Evolutionary conservation across 225 moss, liverwort and hornwort species (phyloP).

Genomic region (Bryum argenteum): DNA sequence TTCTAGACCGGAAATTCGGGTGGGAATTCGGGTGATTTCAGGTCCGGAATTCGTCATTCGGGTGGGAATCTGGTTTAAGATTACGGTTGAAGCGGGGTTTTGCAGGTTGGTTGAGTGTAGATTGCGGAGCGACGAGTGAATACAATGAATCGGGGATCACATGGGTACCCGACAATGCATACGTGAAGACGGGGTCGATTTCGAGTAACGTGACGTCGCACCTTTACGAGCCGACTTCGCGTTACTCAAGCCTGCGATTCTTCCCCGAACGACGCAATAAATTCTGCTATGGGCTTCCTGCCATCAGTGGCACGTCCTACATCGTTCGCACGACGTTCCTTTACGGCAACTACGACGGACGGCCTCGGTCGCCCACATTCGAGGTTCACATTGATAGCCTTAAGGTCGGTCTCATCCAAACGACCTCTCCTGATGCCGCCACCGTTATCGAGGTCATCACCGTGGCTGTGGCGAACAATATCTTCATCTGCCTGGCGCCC

Average conservation of each 20-base stretch:
- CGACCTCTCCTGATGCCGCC: neutral
- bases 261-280: conserved; percentile 29
- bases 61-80: neutral
- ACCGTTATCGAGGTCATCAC: conserved; percentile 30
- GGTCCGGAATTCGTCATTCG: too few relatives aligned
- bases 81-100: neutral
- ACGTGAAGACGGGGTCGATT: conserved; percentile 6
- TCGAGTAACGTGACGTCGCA: conserved; percentile 5
- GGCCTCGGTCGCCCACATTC: neutral
- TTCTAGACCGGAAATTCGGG: too few relatives aligned
- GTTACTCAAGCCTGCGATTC: conserved; percentile 31
- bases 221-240: neutral
- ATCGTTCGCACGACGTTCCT: conserved; percentile 39
- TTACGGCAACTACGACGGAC: conserved; percentile 36
- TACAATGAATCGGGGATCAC: conserved; percentile 28
- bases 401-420: conserved; percentile 3
- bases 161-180: conserved; percentile 24
- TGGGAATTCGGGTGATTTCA: too few relatives aligned
- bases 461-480: conserved; percentile 20
- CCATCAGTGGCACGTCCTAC: conserved; percentile 15
- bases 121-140: conserved; percentile 27
- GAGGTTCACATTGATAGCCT: conserved; percentile 35
- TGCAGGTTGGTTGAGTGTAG: conserved; percentile 35
- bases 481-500: conserved; percentile 42
- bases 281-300: conserved; percentile 40